phyloP scores from a whole-genome alignment of 257 asterid species.

The Forsythia suspensa region DNA sequence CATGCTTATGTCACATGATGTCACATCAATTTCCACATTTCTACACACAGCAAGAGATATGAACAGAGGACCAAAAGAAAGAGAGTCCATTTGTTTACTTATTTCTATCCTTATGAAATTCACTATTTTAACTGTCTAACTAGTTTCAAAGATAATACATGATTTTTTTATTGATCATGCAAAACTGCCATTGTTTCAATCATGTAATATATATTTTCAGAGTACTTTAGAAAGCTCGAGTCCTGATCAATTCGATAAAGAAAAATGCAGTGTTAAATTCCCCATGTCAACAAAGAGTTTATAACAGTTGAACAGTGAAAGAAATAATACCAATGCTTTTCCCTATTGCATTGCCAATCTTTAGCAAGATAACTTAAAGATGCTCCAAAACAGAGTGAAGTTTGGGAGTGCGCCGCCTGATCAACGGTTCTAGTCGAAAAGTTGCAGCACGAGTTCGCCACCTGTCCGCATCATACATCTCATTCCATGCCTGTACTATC shows the following conservation, averaged over 20 bases:
- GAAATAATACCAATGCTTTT: constrained; percentile 21
- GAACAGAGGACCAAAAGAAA: neutral
- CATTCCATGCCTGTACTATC: constrained; percentile 99
- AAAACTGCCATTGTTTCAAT: neutral
- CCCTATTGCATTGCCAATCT: constrained; percentile 20
- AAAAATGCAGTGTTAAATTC: constrained; percentile 16
- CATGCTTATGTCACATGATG: neutral
- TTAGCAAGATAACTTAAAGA: constrained; percentile 36
- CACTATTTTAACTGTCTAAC: neutral
- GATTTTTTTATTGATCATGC: neutral
- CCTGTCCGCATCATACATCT: constrained; percentile 84
- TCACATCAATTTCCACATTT: neutral
- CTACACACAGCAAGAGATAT: neutral
- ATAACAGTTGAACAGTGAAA: constrained; percentile 17
- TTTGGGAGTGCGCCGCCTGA: constrained; percentile 73
- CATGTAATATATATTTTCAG: neutral
- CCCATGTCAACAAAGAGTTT: constrained; percentile 25
- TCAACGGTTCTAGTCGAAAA: constrained; percentile 73
- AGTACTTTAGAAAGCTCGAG: neutral
- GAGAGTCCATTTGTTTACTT: neutral
- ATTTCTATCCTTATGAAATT: neutral
- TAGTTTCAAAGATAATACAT: neutral
- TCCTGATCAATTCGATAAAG: neutral
- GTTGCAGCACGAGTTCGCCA: constrained; percentile 76
- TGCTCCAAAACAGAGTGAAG: constrained; percentile 76